Base-by-base conservation (phyloP, 2,329 filamentous ascomycete genomes). In the Diaporthe helianthi region DNA sequence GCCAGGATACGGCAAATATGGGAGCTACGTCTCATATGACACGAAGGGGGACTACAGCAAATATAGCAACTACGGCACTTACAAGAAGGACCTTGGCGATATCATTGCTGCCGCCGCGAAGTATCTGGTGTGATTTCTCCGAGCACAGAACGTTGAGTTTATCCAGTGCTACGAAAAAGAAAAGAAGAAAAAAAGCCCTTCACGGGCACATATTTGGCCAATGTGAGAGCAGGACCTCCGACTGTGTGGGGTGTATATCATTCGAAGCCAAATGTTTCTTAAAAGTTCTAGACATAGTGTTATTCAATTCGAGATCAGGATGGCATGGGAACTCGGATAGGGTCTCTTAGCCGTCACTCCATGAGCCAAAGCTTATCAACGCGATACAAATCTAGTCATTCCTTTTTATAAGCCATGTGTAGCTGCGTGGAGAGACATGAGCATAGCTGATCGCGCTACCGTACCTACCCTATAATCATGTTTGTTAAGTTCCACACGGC, bases 41-140 rank as follows among this genome's bases (percentile, higher is more conserved):
- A 61, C 47, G 41, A 61, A 24, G 12, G 58, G 58, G 7, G 58
- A n/a, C 19, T 61, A 61, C 41, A 41, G 58, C 26, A 66, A 55
- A 6, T 66, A 66, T 7, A 38, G 58, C 58, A 47, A 41, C 58
- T 61, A 61, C 2, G 41, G 41, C 26, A 2, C 26, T 1, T 61
- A 61, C 41, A 49, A 67, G 51, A 63, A 63, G 58, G 58, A 49
- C 36, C 5, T 63, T 29, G 24, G 17, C 29, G 58, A 63, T 26
- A 29, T 63, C 44, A 41, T 63, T 0, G 44, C 58, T 6, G 41
- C 44, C 3, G 58, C 58, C 3, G 44, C 58, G 2, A 22, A 29
- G 4, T 22, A 47, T 19, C 17, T 49, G 58, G 58, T 49, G 58
- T 63, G 44, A 63, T 36, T 29, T 22, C n/a, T n/a, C n/a, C 12